These are phyloP conservation scores for Pholiota adiposa DNA, from an alignment of 1,284 basidiomycete species.

Conservation along the genomic window DNA sequence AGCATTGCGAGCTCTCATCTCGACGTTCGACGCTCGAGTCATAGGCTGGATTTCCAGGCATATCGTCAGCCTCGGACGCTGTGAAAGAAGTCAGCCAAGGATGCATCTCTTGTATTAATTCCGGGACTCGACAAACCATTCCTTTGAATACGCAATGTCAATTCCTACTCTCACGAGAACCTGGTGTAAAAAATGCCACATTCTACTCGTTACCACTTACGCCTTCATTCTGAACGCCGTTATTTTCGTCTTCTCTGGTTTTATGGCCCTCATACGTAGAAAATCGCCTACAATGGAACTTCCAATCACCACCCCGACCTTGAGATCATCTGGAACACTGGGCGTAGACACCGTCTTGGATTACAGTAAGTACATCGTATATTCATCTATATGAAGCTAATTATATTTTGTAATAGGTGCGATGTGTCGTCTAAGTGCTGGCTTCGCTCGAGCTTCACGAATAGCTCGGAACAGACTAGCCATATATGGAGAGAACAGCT, in stretches of 20 bases:
- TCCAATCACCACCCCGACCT: not conserved
- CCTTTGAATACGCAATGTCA: not conserved
- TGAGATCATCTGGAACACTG: not conserved
- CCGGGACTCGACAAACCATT: not conserved
- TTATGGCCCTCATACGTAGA: not conserved
- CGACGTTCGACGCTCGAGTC: not conserved
- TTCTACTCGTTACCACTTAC: not conserved
- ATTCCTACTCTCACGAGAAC: not conserved
- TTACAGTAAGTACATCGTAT: not conserved
- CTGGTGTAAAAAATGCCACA: not conserved
- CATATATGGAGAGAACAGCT: not conserved
- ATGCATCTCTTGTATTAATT: not conserved
- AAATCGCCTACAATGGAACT: constrained; percentile 1
- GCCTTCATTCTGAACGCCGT: not conserved
- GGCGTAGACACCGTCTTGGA: not conserved
- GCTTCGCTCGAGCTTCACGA: constrained; percentile 1
- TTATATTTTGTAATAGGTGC: not conserved
- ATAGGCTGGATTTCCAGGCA: not conserved
- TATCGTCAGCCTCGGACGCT: not conserved
- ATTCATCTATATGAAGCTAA: not conserved
- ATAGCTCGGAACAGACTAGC: not conserved
- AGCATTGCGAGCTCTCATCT: too few relatives aligned
- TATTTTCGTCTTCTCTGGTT: not conserved
- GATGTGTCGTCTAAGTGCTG: not conserved
- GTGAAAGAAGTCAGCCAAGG: not conserved